phyloP scores from a whole-genome alignment of 495 filamentous ascomycete species.

The Xylaria telfairii region DNA sequence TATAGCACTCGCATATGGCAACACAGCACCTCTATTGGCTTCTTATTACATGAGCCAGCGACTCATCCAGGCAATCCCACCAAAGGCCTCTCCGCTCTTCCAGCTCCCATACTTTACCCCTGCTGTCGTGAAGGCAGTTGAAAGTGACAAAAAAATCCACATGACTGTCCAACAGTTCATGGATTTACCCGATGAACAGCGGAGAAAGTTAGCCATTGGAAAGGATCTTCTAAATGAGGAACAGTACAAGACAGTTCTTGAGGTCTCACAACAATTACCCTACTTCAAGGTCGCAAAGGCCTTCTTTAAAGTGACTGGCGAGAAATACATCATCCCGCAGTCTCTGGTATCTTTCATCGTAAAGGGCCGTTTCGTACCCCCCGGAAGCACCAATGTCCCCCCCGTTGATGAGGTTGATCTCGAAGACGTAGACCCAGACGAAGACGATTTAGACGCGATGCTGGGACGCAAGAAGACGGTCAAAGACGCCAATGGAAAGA shows the following conservation, averaged over 20 bases:
- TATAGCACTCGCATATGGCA: slow-evolving; percentile 86
- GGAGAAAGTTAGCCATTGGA: slow-evolving; percentile 71
- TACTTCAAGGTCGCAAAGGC: slow-evolving; percentile 85
- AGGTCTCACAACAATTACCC: slow-evolving; percentile 81
- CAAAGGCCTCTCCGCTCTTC: slow-evolving; percentile 82
- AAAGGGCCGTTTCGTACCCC: slow-evolving; percentile 92
- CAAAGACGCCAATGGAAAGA: slow-evolving; percentile 63
- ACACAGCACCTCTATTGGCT: slow-evolving; percentile 78
- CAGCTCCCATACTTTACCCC: slow-evolving; percentile 91
- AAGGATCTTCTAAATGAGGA: slow-evolving; percentile 73
- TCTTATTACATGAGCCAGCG: slow-evolving; percentile 84
- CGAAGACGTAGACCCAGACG: slow-evolving; percentile 89
- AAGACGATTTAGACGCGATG: slow-evolving; percentile 88
- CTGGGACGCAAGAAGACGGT: slow-evolving; percentile 75
- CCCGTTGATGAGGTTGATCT: slow-evolving; percentile 77
- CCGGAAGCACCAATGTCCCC: slow-evolving; percentile 76
- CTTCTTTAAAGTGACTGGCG: slow-evolving; percentile 97
- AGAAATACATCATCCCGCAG: slow-evolving; percentile 89
- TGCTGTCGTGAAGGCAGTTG: slow-evolving; percentile 72
- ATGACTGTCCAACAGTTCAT: slow-evolving; percentile 86
- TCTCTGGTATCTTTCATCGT: slow-evolving; percentile 92
- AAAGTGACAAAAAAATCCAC: slow-evolving; percentile 78
- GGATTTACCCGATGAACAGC: slow-evolving; percentile 73
- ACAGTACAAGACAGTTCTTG: slow-evolving; percentile 77
- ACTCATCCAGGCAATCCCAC: slow-evolving; percentile 86